These are phyloP conservation scores for Tolypocladium ovalisporum DNA, from an alignment of 2,329 filamentous ascomycete genomes.

Conservation along the genomic window DNA sequence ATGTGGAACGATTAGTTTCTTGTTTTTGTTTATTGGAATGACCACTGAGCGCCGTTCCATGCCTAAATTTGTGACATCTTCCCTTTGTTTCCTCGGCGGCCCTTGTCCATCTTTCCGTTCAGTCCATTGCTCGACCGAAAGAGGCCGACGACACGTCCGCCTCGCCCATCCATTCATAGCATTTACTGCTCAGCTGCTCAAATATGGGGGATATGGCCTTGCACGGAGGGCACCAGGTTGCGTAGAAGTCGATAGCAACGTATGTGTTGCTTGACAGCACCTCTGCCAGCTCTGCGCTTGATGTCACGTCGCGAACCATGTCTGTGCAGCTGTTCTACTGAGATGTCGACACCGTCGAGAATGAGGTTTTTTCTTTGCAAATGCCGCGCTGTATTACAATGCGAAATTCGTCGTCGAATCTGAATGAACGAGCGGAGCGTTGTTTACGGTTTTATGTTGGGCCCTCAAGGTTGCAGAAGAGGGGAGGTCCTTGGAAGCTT, in stretches of 20 bases:
- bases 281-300: conserved; percentile 20
- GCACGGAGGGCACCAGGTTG: conserved; percentile 41
- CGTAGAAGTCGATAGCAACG: conserved; percentile 37
- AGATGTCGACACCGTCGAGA: not conserved
- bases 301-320: conserved; percentile 16
- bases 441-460: not conserved
- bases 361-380: not conserved
- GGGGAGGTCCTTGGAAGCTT: not conserved
- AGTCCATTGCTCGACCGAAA: not conserved
- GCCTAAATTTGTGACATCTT: not conserved
- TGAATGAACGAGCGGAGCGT: too few relatives aligned
- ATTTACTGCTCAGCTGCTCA: conserved; percentile 7
- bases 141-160: not conserved
- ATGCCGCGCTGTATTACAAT: not conserved
- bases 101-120: not conserved
- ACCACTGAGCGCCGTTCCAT: not conserved
- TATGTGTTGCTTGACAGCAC: conserved; percentile 28
- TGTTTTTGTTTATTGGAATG: not conserved
- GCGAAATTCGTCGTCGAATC: not conserved
- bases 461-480: not conserved
- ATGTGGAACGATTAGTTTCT: not conserved
- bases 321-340: not conserved
- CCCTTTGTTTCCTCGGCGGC: not conserved
- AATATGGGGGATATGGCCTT: conserved; percentile 35
- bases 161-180: not conserved